Evolutionary conservation across 2,329 filamentous ascomycete species (phyloP), one percentile per base, ranked within the genome.

Genomic region (Allantophomopsis cytisporea): DNA sequence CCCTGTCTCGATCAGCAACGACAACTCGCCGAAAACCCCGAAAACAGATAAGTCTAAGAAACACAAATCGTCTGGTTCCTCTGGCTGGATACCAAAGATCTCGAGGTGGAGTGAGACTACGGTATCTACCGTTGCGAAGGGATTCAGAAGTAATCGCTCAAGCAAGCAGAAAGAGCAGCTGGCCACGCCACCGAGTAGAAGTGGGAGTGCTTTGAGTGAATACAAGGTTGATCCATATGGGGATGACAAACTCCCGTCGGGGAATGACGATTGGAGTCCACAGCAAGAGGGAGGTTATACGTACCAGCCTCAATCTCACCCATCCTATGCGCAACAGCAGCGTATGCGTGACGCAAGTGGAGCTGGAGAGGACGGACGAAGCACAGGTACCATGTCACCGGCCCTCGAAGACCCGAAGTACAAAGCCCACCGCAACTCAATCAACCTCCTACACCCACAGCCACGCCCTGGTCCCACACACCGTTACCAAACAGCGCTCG

Each of bases 61-160:
- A 63, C 83, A 93, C 63, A 94, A 94, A 58, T 89, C 85, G 1
- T 82, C 74, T 54, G 77, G 78, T 42, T 91, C 86, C 1, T 85
- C 83, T 0, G 68, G 73, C 38, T 78, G 76, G 67, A 83, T 94
- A 45, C 87, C 88, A 17, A 95, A 94, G 64, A 88, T 94, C 45
- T 96, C 91, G 5, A 76, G 91, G 34, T 98, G 91, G 91, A 96
- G 89, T 0, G 91, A 93, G 62, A 96, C 89, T 2, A 98, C 91
- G 0, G 75, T 88, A 4, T 94, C 87, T 1, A 94, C 86, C 44
- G 77, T 87, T 34, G 80, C 84, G 35, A 81, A 82, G 49, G 82
- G 80, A 32, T 82, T 88, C 57, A 76, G 81, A 32, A 76, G 73
- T 51, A 84, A 76, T 50, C 68, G 66, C 35, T 67, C 68, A 36